These are phyloP conservation scores for Logfia minima DNA, from an alignment of 129 eudicot species.

Conservation along the genomic window DNA sequence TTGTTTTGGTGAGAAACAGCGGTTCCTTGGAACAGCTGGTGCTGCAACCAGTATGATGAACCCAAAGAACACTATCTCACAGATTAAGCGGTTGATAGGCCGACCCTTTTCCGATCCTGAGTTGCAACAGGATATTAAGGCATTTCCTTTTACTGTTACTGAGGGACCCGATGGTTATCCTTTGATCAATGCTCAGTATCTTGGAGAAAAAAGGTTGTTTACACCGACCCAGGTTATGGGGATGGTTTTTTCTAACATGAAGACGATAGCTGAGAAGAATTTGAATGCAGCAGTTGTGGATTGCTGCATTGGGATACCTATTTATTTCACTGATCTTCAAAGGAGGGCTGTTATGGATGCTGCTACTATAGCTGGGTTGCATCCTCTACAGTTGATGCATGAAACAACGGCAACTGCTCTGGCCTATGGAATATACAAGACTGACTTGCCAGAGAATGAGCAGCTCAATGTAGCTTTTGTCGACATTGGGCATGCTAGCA, in stretches of 20 bases:
- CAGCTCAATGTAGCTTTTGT: slow-evolving; percentile 83
- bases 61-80: slow-evolving; percentile 84
- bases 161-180: slow-evolving; percentile 95
- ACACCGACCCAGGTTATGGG: slow-evolving; percentile 89
- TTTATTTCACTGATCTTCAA: slow-evolving; percentile 89
- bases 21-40: slow-evolving; percentile 91
- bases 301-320: slow-evolving; percentile 88
- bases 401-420: slow-evolving; percentile 95
- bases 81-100: slow-evolving; percentile 75
- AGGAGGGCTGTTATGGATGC: slow-evolving; percentile 89
- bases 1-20: slow-evolving; percentile 88
- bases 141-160: slow-evolving; percentile 67
- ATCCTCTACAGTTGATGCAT: slow-evolving; percentile 82
- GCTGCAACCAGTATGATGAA: slow-evolving; percentile 93
- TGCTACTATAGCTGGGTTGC: slow-evolving; percentile 88
- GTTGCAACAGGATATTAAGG: slow-evolving; percentile 73
- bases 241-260: slow-evolving; percentile 81
- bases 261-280: slow-evolving; percentile 82
- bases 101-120: slow-evolving; percentile 83
- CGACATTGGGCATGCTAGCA: slow-evolving; percentile 92
- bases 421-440: slow-evolving; percentile 94
- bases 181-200: slow-evolving; percentile 67
- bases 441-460: slow-evolving; percentile 89
- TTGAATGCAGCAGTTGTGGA: slow-evolving; percentile 86
- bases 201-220: slow-evolving; percentile 75